Evolutionary conservation across 192 early-diverging fungal genomes (phyloP).

Genomic region (Coemansia sp.): DNA sequence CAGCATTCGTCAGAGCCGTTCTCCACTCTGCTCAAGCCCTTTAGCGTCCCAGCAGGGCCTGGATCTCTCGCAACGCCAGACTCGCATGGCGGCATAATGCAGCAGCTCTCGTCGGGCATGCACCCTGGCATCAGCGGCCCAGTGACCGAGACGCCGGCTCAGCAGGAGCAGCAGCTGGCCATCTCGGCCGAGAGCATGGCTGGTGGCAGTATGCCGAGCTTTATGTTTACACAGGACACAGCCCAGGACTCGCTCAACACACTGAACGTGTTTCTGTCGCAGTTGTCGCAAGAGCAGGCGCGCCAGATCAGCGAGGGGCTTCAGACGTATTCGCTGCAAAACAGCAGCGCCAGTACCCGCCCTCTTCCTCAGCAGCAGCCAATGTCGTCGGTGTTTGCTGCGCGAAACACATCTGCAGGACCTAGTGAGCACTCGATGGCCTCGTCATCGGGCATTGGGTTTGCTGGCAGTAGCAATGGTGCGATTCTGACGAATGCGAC

Average conservation of each 20-base stretch:
- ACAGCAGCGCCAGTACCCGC: neutral
- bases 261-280: conserved; percentile 48
- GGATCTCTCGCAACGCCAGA: neutral
- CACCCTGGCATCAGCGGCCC: too few species aligned
- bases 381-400: neutral
- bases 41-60: conserved; percentile 2
- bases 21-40: conserved; percentile 37
- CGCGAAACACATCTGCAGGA: neutral
- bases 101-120: neutral
- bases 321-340: conserved; percentile 44
- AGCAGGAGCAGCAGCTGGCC: neutral
- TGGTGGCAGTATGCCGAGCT: conserved; percentile 8
- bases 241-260: conserved; percentile 51
- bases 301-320: conserved; percentile 48
- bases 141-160: neutral
- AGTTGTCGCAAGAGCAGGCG: conserved; percentile 47
- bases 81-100: conserved; percentile 3
- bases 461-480: neutral
- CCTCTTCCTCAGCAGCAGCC: neutral
- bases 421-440: neutral
- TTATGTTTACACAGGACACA: conserved; percentile 41
- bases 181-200: neutral
- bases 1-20: conserved; percentile 14
- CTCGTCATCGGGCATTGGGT: neutral
- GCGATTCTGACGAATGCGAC: conserved; percentile 27